Evolutionary conservation across 208 protist genomes (phyloP).

Genomic region (Crithidia bombi): DNA sequence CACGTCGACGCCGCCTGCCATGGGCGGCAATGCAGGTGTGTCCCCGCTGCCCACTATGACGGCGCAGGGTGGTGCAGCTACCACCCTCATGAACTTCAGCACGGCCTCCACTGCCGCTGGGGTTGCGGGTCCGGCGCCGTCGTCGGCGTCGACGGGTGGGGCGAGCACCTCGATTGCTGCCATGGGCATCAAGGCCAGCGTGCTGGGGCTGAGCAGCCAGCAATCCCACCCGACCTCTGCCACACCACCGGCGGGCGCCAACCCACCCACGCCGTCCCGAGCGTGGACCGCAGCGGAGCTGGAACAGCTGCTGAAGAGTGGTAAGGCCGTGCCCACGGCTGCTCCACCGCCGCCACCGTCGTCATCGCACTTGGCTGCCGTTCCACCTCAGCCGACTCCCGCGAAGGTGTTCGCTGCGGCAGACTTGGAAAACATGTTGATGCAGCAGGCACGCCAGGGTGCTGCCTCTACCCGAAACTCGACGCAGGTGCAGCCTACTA

Average conservation of each 20-base stretch:
- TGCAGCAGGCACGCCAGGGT: slow-evolving; percentile 45
- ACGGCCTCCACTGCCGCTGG: background rate
- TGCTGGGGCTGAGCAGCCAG: slow-evolving; percentile 13
- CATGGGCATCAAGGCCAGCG: slow-evolving; percentile 22
- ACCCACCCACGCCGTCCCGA: slow-evolving; percentile 14
- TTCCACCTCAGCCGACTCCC: background rate
- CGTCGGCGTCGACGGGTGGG: slow-evolving; percentile 13
- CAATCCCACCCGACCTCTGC: slow-evolving; percentile 7
- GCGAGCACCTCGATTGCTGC: slow-evolving; percentile 3
- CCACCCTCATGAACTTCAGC: slow-evolving; percentile 2
- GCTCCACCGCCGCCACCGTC: slow-evolving; percentile 4
- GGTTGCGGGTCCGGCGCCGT: background rate
- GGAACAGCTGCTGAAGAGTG: slow-evolving; percentile 57
- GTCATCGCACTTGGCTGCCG: background rate
- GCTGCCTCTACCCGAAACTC: background rate
- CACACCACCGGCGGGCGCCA: background rate
- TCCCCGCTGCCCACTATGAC: background rate
- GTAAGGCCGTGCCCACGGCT: slow-evolving; percentile 2
- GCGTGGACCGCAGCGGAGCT: slow-evolving; percentile 66
- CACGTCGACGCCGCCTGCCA: background rate
- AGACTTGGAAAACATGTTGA: slow-evolving; percentile 63
- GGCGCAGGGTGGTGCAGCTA: background rate
- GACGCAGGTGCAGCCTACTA: slow-evolving; percentile 21
- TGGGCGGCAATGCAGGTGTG: background rate
- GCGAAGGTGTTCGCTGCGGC: slow-evolving; percentile 48